Base-by-base conservation (phyloP, 805 yeast genomes). In the Kuraishia molischiana region DNA sequence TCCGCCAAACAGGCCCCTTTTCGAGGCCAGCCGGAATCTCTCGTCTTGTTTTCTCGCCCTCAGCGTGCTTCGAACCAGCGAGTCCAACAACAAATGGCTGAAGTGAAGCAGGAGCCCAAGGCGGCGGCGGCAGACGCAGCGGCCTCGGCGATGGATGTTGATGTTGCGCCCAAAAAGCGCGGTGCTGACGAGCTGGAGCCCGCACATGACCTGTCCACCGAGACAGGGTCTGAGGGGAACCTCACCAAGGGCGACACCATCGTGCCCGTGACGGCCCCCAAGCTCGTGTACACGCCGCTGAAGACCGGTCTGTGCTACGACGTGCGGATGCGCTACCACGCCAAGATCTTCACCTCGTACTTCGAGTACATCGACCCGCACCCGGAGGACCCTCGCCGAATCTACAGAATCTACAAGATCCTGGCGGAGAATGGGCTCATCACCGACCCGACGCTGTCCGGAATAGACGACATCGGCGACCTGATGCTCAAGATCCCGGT, bases 331-430 rank as follows among this genome's bases (percentile, higher is more conserved):
- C 71, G 98, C 44, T 92, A 90, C 58, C 99, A 92, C 56, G 95
- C 97, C 29, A 85, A 87, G 54, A 80, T 92, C 38, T 89, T 84
- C 61, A 85, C 95, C 3, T 82, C 92, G 2, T 85, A 90, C 48
- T 84, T 76, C 50, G 96, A 90, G 57, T 90, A 90, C 59, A 85
- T 90, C 37, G 98, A 92, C 54, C 98, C 97, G 2, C 99, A 92
- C 55, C 99, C 99, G 4, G 99, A 92, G 57, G 98, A 92, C 54
- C 99, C 99, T 9, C 72, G 98, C 44, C 76, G 99, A 48, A 89
- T 90, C 28, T 92, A 89, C 60, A 72, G 97, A 40, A 85, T 92
- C 34, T 92, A 92, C 64, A 87, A 92, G 61, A 82, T 84, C 31
- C 69, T 92, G 32, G 97, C 96, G 0, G 97, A 92, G 53, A 87